phyloP scores from a whole-genome alignment of 2,329 filamentous ascomycete species.

The Pseudogymnoascus sp. region DNA sequence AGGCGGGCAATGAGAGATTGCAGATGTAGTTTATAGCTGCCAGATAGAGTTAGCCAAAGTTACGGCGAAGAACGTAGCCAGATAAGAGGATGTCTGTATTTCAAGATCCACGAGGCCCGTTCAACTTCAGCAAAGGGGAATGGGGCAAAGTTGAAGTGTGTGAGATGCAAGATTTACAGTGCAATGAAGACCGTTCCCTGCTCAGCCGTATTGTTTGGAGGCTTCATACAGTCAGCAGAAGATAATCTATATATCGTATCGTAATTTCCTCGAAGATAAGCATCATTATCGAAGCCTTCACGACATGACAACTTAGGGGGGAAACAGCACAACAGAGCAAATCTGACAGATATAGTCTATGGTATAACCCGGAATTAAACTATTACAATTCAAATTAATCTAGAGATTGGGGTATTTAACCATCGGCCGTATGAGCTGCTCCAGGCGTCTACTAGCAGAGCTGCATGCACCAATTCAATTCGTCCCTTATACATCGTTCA shows the following conservation, averaged over 20 bases:
- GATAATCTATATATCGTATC: neutral
- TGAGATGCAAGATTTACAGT: neutral
- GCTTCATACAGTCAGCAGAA: neutral
- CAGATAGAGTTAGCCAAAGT: neutral
- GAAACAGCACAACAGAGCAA: neutral
- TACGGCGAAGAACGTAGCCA: neutral
- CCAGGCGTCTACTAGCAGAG: neutral
- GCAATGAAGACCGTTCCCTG: neutral
- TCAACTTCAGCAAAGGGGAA: neutral
- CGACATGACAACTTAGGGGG: neutral
- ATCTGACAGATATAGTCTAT: neutral
- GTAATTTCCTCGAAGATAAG: neutral
- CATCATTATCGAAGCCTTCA: neutral
- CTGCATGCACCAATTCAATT: neutral
- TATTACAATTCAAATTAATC: neutral
- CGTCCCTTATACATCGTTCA: neutral
- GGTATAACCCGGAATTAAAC: neutral
- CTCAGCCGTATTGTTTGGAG: neutral
- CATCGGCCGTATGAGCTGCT: neutral
- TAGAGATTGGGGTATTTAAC: neutral
- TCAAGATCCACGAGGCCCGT: neutral
- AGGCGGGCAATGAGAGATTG: neutral
- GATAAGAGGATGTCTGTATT: neutral
- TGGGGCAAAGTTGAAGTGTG: neutral
- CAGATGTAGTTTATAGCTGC: slow-evolving; percentile 6